A percentile compares a stretch with the other conserved stretches of the same genome.
These are phyloP conservation scores for Rhodotorula sphaerocarpa DNA, from an alignment of 768 basidiomycete species.

Conservation along the genomic window DNA sequence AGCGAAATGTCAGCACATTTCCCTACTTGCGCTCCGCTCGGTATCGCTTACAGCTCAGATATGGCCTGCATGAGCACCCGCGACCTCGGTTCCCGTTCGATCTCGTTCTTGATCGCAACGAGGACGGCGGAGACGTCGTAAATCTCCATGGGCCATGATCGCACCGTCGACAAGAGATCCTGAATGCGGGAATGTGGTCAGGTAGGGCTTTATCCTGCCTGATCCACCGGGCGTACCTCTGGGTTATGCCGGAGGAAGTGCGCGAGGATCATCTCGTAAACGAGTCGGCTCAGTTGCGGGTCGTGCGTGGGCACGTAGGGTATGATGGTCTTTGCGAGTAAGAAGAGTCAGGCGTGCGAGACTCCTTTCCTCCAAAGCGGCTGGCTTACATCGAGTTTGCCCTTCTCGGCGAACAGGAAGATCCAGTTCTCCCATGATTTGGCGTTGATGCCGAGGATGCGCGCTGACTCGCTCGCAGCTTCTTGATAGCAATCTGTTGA, in stretches of 20 bases:
- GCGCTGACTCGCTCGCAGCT: conserved; percentile 73
- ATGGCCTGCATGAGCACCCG: conserved; percentile 83
- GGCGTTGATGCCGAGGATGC: conserved; percentile 69
- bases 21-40: too few relatives aligned
- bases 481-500: conserved; percentile 58
- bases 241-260: conserved; percentile 73
- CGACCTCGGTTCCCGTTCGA: conserved; percentile 54
- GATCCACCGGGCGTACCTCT: conserved; percentile 48
- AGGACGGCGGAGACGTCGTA: conserved; percentile 83
- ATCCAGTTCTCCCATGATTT: conserved; percentile 95
- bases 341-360: too few relatives aligned
- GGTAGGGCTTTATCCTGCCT: background rate
- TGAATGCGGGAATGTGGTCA: conserved; percentile 40
- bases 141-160: conserved; percentile 80
- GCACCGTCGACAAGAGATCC: conserved; percentile 68
- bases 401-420: conserved; percentile 74
- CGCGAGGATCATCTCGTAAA: conserved; percentile 91
- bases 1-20: too few relatives aligned
- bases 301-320: conserved; percentile 76
- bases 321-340: conserved; percentile 60
- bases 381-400: conserved; percentile 61
- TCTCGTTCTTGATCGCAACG: conserved; percentile 72
- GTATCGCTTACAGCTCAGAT: conserved; percentile 63
- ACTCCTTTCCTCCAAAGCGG: background rate
- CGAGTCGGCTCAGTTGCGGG: conserved; percentile 69